These are phyloP conservation scores for Cyclotella sp. DNA, from an alignment of 108 stramenopile species.

Conservation along the genomic window DNA sequence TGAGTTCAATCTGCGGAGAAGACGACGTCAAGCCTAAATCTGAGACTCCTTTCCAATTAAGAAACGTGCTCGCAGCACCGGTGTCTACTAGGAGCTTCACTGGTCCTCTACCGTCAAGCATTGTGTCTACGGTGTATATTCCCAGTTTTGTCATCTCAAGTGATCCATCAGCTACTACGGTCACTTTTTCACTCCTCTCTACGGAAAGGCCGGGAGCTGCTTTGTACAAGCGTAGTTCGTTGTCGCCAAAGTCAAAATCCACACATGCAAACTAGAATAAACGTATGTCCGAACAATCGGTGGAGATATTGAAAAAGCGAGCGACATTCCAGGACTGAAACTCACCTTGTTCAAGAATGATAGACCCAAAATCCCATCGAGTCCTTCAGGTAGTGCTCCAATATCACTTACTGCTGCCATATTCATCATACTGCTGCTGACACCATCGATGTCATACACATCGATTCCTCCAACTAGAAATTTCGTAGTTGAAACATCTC, in stretches of 20 bases:
- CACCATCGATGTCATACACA: not conserved
- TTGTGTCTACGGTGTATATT: conserved; percentile 63
- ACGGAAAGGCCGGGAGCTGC: conserved; percentile 8
- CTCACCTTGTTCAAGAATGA: conserved; percentile 62
- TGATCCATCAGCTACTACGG: conserved; percentile 45
- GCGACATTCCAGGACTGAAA: not conserved
- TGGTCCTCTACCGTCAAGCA: conserved; percentile 69
- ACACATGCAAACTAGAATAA: conserved; percentile 53
- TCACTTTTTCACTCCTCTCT: conserved; percentile 8
- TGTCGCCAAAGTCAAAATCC: conserved; percentile 66
- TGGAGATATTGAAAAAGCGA: not conserved
- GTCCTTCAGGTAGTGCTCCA: conserved; percentile 62
- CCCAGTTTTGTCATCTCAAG: conserved; percentile 60
- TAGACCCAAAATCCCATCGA: conserved; percentile 86
- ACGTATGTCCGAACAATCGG: no score
- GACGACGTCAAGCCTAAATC: conserved; percentile 52
- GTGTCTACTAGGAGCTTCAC: conserved; percentile 81
- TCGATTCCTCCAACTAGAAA: conserved; percentile 48
- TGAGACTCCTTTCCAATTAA: conserved; percentile 73
- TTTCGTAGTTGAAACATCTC: conserved; percentile 24
- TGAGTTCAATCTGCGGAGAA: conserved; percentile 45
- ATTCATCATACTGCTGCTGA: conserved; percentile 23
- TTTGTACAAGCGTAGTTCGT: conserved; percentile 50
- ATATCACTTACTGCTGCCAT: conserved; percentile 77
- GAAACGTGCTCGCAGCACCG: conserved; percentile 65